Evolutionary conservation across 2,329 filamentous ascomycete species (phyloP).

Genomic region (Ophiostoma montium): DNA sequence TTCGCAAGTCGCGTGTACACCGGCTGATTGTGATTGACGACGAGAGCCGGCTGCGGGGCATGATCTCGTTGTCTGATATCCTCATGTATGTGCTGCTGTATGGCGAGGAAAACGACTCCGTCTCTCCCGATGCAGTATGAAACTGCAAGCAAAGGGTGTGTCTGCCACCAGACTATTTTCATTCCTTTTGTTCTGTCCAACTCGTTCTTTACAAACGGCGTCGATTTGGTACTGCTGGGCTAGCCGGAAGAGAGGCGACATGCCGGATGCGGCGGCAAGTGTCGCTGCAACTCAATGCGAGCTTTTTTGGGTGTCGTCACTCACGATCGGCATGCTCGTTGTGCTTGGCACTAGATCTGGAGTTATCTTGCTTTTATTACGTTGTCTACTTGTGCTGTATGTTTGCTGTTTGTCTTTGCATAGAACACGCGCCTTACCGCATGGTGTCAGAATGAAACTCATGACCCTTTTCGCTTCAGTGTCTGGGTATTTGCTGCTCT

Average conservation of each 20-base stretch:
- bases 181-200: background rate
- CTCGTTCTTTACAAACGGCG: background rate
- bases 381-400: background rate
- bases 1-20: constrained; percentile 89
- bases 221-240: background rate
- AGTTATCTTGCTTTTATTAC: background rate
- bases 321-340: background rate
- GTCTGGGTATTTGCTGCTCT: too few relatives aligned
- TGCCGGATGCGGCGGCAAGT: background rate
- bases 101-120: constrained; percentile 46
- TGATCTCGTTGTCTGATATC: constrained; percentile 91
- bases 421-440: too few relatives aligned
- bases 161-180: too few relatives aligned
- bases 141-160: too few relatives aligned
- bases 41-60: constrained; percentile 67
- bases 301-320: background rate
- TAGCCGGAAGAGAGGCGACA: background rate
- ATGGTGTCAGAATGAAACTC: too few relatives aligned
- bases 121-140: constrained; percentile 5
- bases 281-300: background rate
- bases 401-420: background rate
- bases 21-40: constrained; percentile 88
- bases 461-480: too few relatives aligned
- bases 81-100: constrained; percentile 84
- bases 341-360: background rate